Conservation (phyloP, 352 stramenopile species). For the Peronosclerospora sorghi region DNA sequence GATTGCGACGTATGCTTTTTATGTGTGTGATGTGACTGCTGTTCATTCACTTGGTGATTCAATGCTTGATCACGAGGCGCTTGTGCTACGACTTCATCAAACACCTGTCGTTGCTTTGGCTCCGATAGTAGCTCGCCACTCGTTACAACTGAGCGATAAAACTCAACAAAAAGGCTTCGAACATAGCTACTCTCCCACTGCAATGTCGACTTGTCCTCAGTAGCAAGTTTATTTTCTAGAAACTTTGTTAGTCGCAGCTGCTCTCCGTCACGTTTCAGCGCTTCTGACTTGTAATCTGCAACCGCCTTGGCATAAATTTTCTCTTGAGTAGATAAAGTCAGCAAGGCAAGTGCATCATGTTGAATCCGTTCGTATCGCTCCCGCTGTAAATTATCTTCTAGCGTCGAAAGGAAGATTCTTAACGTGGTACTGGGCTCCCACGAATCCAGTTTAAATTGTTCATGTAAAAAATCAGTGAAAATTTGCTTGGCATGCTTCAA, state of each 20-base stretch:
- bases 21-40: conserved; percentile 1
- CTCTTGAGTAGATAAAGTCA: conserved; percentile 37
- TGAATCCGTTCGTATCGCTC: conserved; percentile 25
- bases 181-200: conserved; percentile 16
- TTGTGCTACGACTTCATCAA: conserved; percentile 11
- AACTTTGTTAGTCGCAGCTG: conserved; percentile 24
- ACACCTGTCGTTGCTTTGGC: conserved; percentile 19
- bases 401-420: conserved; percentile 38
- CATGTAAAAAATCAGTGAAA: conserved; percentile 29
- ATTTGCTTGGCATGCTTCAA: conserved; percentile 49
- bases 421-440: conserved; percentile 43
- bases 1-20: conserved; percentile 5
- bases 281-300: conserved; percentile 25
- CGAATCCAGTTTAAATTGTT: conserved; percentile 31
- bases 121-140: conserved; percentile 10
- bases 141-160: conserved; percentile 14
- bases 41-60: neutral
- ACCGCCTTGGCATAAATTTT: conserved; percentile 43
- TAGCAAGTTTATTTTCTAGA: conserved; percentile 19
- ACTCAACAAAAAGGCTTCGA: conserved; percentile 18
- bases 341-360: conserved; percentile 23
- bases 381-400: conserved; percentile 29
- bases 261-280: conserved; percentile 18
- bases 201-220: conserved; percentile 2
- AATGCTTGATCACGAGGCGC: neutral